Percentiles rank a stretch among this genome's conserved stretches.
Conservation (phyloP, 2,329 filamentous ascomycete species). For the Fusarium circinatum region DNA sequence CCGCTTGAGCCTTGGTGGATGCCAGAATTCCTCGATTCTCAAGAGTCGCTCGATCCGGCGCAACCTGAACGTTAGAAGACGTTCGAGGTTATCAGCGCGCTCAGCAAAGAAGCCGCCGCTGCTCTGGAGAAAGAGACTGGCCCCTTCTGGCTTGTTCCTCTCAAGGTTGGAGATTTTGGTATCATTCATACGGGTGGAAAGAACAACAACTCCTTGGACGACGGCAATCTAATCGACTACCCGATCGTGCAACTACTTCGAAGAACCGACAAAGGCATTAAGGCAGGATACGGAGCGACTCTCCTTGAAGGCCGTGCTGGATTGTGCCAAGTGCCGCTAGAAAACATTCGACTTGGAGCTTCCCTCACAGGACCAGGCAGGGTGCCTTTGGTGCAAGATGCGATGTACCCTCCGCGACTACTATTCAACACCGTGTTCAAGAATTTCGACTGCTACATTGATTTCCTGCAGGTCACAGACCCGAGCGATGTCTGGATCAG, state of each 20-base stretch:
- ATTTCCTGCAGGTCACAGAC: rapidly evolving
- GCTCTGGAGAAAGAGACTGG: neutral
- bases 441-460: neutral
- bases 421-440: neutral
- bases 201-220: neutral
- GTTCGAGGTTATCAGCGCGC: neutral
- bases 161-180: neutral
- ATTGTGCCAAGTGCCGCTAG: neutral
- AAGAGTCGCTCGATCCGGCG: neutral
- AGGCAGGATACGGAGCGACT: neutral
- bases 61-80: neutral
- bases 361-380: neutral
- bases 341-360: neutral
- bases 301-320: neutral
- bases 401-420: neutral
- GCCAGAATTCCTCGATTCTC: neutral
- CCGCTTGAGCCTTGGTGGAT: neutral
- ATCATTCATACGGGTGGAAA: neutral
- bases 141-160: neutral
- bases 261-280: neutral
- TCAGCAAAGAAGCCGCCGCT: neutral
- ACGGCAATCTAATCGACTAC: neutral
- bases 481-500: neutral
- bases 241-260: neutral
- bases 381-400: neutral